These are phyloP conservation scores for Hypoxylon crocopeplum DNA, from an alignment of 495 filamentous ascomycete genomes.

Conservation along the genomic window DNA sequence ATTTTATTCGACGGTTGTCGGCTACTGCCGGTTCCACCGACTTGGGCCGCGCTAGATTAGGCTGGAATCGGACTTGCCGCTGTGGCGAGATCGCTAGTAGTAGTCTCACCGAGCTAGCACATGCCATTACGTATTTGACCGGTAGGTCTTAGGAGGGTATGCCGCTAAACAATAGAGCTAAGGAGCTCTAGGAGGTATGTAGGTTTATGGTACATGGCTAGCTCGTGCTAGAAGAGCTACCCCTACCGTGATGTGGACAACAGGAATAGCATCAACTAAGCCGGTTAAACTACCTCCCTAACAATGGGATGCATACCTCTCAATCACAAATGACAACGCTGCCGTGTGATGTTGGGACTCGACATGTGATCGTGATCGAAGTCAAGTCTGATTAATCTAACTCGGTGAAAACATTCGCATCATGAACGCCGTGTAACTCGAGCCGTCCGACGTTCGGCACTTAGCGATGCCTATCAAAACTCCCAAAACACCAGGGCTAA, in stretches of 20 bases:
- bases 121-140: slow-evolving; percentile 26
- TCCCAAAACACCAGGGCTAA: slow-evolving; percentile 22
- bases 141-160: slow-evolving; percentile 15
- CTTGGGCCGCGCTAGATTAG: slow-evolving; percentile 14
- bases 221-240: too few species aligned
- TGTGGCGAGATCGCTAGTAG: not conserved
- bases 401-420: slow-evolving; percentile 16
- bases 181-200: too few species aligned
- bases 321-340: slow-evolving; percentile 16
- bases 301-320: too few species aligned
- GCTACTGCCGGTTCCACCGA: slow-evolving; percentile 31
- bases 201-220: too few species aligned
- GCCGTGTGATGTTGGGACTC: too few species aligned
- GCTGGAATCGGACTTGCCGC: slow-evolving; percentile 23
- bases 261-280: too few species aligned
- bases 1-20: too few species aligned
- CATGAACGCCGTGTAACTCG: slow-evolving; percentile 8
- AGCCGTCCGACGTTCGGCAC: not conserved
- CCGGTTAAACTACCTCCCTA: too few species aligned
- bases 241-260: too few species aligned
- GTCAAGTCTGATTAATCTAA: slow-evolving; percentile 21
- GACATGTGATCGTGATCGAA: slow-evolving; percentile 18
- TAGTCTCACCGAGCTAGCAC: slow-evolving; percentile 21
- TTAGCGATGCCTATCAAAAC: slow-evolving; percentile 8
- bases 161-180: too few species aligned